Conservation (phyloP, 2,329 filamentous ascomycete species). For the Onygenales sp. region DNA sequence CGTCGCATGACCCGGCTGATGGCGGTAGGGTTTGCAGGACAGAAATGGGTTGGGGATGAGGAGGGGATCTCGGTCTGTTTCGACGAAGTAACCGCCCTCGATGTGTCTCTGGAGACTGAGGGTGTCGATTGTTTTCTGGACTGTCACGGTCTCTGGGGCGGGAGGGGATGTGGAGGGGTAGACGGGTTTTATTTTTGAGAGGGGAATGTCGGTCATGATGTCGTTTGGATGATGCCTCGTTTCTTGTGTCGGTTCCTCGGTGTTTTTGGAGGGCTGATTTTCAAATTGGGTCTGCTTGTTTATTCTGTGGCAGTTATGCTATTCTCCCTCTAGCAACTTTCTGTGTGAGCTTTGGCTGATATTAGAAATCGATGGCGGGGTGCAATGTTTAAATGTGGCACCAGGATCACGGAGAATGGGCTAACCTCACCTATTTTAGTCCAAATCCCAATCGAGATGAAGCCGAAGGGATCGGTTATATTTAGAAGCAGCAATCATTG, state of each 20-base stretch:
- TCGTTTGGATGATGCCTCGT: neutral
- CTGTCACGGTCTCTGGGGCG: constrained; percentile 21
- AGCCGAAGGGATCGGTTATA: no score
- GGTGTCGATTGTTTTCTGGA: constrained; percentile 30
- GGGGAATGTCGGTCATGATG: constrained; percentile 8
- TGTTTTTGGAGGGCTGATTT: neutral
- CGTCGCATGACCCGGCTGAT: constrained; percentile 25
- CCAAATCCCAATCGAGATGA: no score
- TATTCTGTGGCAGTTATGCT: no score
- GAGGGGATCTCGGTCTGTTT: constrained; percentile 48
- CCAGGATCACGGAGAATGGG: no score
- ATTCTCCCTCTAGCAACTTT: no score
- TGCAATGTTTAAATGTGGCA: no score
- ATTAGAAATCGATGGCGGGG: no score
- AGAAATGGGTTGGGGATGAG: constrained; percentile 48
- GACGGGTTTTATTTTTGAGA: constrained; percentile 17
- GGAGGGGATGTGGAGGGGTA: constrained; percentile 14
- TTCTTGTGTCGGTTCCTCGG: neutral
- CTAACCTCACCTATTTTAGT: no score
- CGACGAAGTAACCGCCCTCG: constrained; percentile 56
- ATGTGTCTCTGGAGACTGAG: constrained; percentile 47
- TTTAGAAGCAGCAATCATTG: no score
- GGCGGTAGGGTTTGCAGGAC: constrained; percentile 18
- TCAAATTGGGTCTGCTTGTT: no score
- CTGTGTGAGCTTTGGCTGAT: no score